Conservation (phyloP, 2,329 filamentous ascomycete species). For the Sphaerulina populicola region DNA sequence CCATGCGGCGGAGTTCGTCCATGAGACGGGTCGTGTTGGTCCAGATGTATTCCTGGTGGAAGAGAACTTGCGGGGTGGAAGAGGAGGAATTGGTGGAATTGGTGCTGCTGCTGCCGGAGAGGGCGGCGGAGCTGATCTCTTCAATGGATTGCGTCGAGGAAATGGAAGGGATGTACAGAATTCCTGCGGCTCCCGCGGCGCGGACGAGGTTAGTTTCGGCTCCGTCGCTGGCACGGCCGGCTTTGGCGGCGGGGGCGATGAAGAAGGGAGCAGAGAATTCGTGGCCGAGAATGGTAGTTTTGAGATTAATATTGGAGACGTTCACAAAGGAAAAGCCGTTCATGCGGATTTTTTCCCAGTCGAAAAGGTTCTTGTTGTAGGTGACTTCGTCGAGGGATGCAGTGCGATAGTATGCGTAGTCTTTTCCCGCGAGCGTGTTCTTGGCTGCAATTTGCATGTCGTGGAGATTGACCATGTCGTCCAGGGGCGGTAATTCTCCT, state of each 20-base stretch:
- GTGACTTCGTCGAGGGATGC: constrained; percentile 27
- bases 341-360: constrained; percentile 24
- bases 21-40: constrained; percentile 29
- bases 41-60: constrained; percentile 38
- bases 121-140: constrained; percentile 27
- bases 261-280: constrained; percentile 80
- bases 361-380: constrained; percentile 26
- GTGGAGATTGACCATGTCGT: constrained; percentile 23
- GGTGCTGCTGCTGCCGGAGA: too few species aligned
- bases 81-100: constrained; percentile 11
- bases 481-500: constrained; percentile 23
- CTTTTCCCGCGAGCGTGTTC: constrained; percentile 41
- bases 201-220: constrained; percentile 36
- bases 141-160: constrained; percentile 32
- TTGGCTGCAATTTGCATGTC: constrained; percentile 36
- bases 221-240: constrained; percentile 81
- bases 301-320: constrained; percentile 21
- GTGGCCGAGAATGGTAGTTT: constrained; percentile 80
- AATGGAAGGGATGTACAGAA: constrained; percentile 44
- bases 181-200: constrained; percentile 43
- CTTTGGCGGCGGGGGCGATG: constrained; percentile 84
- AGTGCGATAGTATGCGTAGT: constrained; percentile 28
- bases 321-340: constrained; percentile 26
- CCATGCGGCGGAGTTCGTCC: constrained; percentile 29
- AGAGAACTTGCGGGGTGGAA: constrained; percentile 31